Base-by-base conservation (phyloP, 352 stramenopile species). In the Globisporangium iwayamae region DNA sequence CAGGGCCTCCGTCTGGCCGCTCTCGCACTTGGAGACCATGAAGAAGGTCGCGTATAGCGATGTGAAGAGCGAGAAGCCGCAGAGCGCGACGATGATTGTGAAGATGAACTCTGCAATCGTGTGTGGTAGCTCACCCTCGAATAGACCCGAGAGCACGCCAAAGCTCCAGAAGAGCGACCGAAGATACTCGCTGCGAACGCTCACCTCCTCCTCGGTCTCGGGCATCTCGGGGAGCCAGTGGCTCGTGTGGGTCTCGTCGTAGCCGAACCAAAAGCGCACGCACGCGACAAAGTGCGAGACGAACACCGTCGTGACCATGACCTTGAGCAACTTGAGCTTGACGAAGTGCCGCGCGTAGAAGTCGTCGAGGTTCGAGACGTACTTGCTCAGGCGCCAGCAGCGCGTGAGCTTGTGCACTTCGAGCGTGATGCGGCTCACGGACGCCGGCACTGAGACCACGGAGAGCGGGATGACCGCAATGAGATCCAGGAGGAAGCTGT, bases 21-120 rank as follows among this genome's bases (percentile, higher is more conserved):
- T 83, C 51, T 93, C 80, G 14, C 79, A 87, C 66, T 88, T 90
- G 8, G 81, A 88, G 14, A 91, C 60, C 68, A 91, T 81, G 52
- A 89, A 88, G 34, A 90, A 71, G 8, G 82, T 85, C 2, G 80
- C 71, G 34, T 73, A 91, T 30, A 87, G 67, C 46, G 82, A 90
- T 10, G 83, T 72, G 46, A 90, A 90, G 5, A 92, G 67, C 30
- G 74, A 53, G 38, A 91, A 85, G 0, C 83, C 83, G 4, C 72
- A 57, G 22, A 90, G 59, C n/a, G 75, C 53, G 0, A 87, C 81
- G 14, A 63, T 38, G 53, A 89, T 58, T 0, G 74, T 81, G 45
- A 89, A 90, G 14, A 62, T 57, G 60, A 87, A 79, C 54, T 90
- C 71, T 0, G 50, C 7, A 20, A 76, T 70, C 0, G 43, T 54